phyloP scores from a whole-genome alignment of 805 yeast genomes.

The Saccharomycopsis fibuligera region DNA sequence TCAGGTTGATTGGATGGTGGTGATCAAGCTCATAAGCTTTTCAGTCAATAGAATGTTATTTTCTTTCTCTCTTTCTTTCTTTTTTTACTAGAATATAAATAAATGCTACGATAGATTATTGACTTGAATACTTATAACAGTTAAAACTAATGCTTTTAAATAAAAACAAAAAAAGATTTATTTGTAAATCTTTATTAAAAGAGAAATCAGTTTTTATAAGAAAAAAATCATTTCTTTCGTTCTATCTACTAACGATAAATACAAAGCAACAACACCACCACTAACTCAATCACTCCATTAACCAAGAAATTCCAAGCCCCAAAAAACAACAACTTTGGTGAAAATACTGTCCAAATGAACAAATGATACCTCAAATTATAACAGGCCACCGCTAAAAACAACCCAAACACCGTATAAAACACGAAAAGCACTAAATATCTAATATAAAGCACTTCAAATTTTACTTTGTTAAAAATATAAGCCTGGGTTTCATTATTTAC shows the following conservation, averaged over 20 bases:
- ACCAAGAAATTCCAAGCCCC: conserved; percentile 52
- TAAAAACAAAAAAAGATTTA: too few species aligned
- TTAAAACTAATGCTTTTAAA: too few species aligned
- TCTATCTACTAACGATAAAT: too few species aligned
- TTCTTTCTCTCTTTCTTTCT: not conserved
- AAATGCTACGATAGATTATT: too few species aligned
- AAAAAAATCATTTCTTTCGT: too few species aligned
- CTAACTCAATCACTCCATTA: conserved; percentile 11
- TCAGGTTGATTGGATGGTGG: conserved; percentile 38
- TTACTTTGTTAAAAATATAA: conserved; percentile 24
- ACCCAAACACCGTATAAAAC: conserved; percentile 56
- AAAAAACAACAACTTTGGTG: conserved; percentile 82
- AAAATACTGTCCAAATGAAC: conserved; percentile 96
- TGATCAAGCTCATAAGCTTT: not conserved
- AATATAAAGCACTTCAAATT: conserved; percentile 32
- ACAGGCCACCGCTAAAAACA: conserved; percentile 63
- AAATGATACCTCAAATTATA: conserved; percentile 71
- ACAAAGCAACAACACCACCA: conserved; percentile 1
- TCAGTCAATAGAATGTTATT: not conserved
- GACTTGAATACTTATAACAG: too few species aligned
- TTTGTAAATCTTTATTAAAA: too few species aligned
- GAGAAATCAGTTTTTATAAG: too few species aligned
- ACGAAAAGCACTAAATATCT: conserved; percentile 35
- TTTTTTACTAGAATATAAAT: too few species aligned
- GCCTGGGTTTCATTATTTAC: conserved; percentile 20